Evolutionary conservation across 1,139 yeast species (phyloP), one percentile per base, ranked within the genome.

Genomic region (Geotrichum europaeum): DNA sequence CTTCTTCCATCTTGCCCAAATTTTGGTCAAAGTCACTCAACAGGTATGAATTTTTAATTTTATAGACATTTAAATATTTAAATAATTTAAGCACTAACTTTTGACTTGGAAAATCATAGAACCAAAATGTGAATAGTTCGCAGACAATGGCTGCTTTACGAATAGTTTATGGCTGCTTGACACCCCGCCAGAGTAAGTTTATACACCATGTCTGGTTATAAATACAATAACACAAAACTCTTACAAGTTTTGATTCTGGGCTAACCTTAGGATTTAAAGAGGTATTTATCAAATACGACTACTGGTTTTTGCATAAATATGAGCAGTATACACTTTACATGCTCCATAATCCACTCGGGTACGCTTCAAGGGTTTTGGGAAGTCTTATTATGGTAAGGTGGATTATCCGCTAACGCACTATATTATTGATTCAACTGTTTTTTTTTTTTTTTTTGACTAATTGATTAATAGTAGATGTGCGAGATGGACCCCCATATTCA

Each of bases 311-410:
- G 10, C 13, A 51, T 1, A 12, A 50, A 7, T 30, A 47, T 10
- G 57, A 28, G 28, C 20, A 40, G 32, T 45, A 20, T 18, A 20
- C 52, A 7, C 53, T 47, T 13, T 20, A 49, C n/a, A 51, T 53
- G 54, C 25, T 58, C 2, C 55, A 51, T 49, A 49, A 58, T 22
- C 57, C 55, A 5, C 22, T 34, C 4, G 60, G 50, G 9, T 58
- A 45, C 18, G 36, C 40, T 20, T 25, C 43, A 12, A n/a, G 22
- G 7, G 25, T 45, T 36, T 53, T 58, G 13, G 60, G 57, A 34
- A 58, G 47, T 22, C 25, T 58, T 5, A 34, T 58, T 5, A 58
- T 51, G 20, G 60, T 58, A 53, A 24, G 56, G 22, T n/a, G 25
- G 22, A 40, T 20, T 36, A 53, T 22, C 22, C 9, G 20, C 5